A percentile compares a stretch with the other conserved stretches of the same genome.
phyloP scores from a whole-genome alignment of 2,329 filamentous ascomycete species.

The Beauveria brongniartii region DNA sequence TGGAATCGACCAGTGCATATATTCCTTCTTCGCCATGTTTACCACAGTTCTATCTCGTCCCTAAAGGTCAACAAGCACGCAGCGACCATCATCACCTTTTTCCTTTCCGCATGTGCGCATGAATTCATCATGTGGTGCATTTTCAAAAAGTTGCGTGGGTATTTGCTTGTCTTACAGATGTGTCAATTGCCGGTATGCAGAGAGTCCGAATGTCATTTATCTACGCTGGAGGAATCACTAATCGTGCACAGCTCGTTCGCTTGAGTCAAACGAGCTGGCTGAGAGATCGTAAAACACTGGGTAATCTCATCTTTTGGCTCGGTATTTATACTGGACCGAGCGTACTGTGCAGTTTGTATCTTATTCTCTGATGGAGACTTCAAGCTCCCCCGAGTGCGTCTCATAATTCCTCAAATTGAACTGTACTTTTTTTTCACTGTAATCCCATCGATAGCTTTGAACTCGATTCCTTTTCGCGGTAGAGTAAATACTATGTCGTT shows the following conservation, averaged over 20 bases:
- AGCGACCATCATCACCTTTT: conserved; percentile 69
- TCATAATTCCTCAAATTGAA: background rate
- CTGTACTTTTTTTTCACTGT: background rate
- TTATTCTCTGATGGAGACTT: conserved; percentile 37
- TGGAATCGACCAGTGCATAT: conserved; percentile 74
- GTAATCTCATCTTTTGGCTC: conserved; percentile 71
- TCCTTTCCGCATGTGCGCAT: conserved; percentile 62
- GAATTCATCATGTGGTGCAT: conserved; percentile 75
- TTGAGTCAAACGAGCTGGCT: conserved; percentile 61
- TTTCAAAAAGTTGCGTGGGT: conserved; percentile 69
- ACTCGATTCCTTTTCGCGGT: background rate
- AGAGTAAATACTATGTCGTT: background rate
- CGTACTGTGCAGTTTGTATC: conserved; percentile 52
- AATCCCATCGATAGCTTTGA: background rate
- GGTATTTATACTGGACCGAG: conserved; percentile 72
- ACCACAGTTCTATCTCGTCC: conserved; percentile 67
- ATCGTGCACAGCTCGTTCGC: conserved; percentile 42
- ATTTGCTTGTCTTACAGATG: conserved; percentile 66
- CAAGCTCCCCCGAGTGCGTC: background rate
- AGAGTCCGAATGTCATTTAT: background rate
- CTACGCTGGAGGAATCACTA: background rate
- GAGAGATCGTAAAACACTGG: conserved; percentile 52
- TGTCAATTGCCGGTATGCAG: conserved; percentile 54
- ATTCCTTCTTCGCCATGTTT: conserved; percentile 71
- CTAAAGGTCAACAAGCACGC: conserved; percentile 61